Evolutionary conservation across 345 rosid species (phyloP).

Genomic region (Clarkia xantiana): DNA sequence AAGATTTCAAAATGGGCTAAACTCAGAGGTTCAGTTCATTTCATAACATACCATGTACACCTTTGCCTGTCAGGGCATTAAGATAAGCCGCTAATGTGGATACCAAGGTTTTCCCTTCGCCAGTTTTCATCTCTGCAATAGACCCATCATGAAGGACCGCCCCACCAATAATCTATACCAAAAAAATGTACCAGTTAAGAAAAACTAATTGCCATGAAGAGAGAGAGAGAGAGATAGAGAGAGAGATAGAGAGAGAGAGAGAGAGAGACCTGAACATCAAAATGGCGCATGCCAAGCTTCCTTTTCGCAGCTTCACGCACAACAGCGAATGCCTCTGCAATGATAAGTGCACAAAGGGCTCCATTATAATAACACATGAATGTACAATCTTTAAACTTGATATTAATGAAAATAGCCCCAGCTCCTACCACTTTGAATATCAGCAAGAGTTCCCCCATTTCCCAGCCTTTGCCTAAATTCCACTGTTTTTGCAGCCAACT

Average conservation of each 20-base stretch:
- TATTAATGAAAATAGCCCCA: background rate
- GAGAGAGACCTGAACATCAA: constrained; percentile 77
- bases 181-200: background rate
- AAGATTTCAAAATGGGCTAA: background rate
- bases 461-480: constrained; percentile 59
- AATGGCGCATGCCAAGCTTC: constrained; percentile 98
- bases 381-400: constrained; percentile 3
- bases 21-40: background rate
- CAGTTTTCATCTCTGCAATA: constrained; percentile 97
- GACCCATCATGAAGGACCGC: constrained; percentile 96
- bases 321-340: constrained; percentile 76
- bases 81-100: constrained; percentile 96
- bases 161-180: constrained; percentile 77
- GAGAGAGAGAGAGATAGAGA: background rate
- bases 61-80: constrained; percentile 81
- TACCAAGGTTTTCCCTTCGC: constrained; percentile 92
- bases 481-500: constrained; percentile 68
- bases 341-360: background rate
- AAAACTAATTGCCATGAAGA: background rate
- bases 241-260: background rate
- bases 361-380: background rate
- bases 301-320: constrained; percentile 95
- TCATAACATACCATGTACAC: constrained; percentile 69
- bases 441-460: constrained; percentile 51
- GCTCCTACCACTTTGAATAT: constrained; percentile 73